Percentiles rank a stretch among this genome's conserved stretches.
Conservation (phyloP, 1,284 basidiomycete genomes). For the Hortiboletus rubellus region DNA sequence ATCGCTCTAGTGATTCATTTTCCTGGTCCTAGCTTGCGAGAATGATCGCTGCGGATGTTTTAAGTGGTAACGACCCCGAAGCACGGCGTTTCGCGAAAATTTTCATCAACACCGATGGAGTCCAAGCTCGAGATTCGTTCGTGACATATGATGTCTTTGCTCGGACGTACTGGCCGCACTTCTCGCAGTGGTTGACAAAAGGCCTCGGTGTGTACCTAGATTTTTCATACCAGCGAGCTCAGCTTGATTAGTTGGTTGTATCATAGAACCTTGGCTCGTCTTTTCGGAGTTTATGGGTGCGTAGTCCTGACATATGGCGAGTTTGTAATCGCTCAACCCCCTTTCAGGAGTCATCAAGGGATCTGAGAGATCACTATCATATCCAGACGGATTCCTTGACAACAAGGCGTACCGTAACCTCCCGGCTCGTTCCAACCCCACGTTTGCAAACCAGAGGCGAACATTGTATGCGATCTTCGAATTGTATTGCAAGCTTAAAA, state of each 20-base stretch:
- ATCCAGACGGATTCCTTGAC: constrained; percentile 43
- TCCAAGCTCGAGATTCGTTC: constrained; percentile 19
- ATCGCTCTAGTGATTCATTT: not conserved
- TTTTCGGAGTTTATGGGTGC: constrained; percentile 68
- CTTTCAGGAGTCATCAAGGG: constrained; percentile 65
- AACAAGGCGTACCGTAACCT: constrained; percentile 46
- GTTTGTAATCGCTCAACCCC: not conserved
- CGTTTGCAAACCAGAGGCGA: constrained; percentile 51
- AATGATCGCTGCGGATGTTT: constrained; percentile 26
- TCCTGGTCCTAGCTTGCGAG: constrained; percentile 7
- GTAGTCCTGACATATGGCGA: not conserved
- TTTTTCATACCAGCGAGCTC: not conserved
- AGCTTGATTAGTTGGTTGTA: not conserved
- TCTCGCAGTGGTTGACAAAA: constrained; percentile 55
- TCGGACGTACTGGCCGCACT: constrained; percentile 62
- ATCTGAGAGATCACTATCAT: constrained; percentile 49
- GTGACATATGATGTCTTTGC: constrained; percentile 56
- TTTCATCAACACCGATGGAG: constrained; percentile 22
- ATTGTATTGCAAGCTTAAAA: constrained; percentile 52
- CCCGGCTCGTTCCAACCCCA: constrained; percentile 53
- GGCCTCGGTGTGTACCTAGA: constrained; percentile 46
- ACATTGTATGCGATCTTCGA: constrained; percentile 58
- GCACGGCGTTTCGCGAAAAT: constrained; percentile 3
- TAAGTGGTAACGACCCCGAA: constrained; percentile 12
- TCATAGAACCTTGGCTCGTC: constrained; percentile 58